These are phyloP conservation scores for Botrytis cinerea DNA, from an alignment of 2,329 filamentous ascomycete species.

Conservation along the genomic window DNA sequence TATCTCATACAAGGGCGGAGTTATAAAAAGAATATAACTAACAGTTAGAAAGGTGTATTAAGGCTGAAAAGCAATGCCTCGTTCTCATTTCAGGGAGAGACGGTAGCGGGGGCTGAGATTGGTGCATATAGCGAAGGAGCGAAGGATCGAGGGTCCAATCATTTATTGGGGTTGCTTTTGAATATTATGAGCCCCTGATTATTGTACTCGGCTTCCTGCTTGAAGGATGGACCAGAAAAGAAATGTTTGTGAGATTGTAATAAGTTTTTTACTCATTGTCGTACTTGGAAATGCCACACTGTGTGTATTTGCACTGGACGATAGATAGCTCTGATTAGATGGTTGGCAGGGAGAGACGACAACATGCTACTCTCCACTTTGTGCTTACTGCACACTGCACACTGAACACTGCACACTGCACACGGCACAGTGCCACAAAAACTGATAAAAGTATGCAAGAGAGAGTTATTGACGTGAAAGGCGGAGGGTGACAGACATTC, in stretches of 20 bases:
- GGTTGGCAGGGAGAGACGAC: background rate
- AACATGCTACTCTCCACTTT: background rate
- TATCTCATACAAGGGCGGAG: background rate
- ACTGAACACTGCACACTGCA: background rate
- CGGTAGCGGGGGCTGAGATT: background rate
- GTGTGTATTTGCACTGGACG: background rate
- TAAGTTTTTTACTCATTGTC: background rate
- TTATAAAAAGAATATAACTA: slow-evolving; percentile 9
- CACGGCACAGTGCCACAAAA: background rate
- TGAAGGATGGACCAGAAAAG: background rate
- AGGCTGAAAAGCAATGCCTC: slow-evolving; percentile 18
- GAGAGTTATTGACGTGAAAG: background rate
- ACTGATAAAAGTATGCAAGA: background rate
- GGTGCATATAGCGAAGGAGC: background rate
- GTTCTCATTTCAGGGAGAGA: slow-evolving; percentile 4
- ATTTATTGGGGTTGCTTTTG: background rate
- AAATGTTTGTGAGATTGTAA: background rate
- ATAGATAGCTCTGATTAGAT: background rate
- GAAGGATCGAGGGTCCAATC: slow-evolving; percentile 1
- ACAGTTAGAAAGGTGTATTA: slow-evolving; percentile 1
- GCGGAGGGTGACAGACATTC: background rate
- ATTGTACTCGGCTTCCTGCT: background rate
- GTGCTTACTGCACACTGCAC: slow-evolving; percentile 8
- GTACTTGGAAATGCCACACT: background rate
- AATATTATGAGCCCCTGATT: background rate